A percentile compares a stretch with the other conserved stretches of the same genome.
Evolutionary conservation across 331 rosid genomes (phyloP).

Genomic region (Arachis monticola): DNA sequence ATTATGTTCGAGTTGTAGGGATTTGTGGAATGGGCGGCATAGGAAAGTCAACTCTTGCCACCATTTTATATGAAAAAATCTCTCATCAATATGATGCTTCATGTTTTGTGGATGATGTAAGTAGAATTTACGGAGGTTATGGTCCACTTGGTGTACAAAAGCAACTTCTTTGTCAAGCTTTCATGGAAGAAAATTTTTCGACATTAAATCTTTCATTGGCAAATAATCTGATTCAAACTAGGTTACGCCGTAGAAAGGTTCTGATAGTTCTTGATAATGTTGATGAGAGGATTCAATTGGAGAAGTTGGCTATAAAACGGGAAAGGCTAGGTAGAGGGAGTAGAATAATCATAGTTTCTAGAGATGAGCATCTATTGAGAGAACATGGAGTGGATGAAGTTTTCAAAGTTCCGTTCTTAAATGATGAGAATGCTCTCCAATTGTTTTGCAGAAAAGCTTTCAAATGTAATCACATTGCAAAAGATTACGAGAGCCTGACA

Average conservation of each 20-base stretch:
- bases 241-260: background rate
- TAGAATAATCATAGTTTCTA: constrained; percentile 4
- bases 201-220: background rate
- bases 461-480: background rate
- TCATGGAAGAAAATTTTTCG: background rate
- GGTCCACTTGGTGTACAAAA: no score
- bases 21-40: no score
- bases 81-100: no score
- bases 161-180: background rate
- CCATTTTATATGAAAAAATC: no score
- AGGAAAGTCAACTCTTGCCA: no score
- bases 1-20: no score
- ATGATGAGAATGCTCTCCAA: background rate
- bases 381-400: no score
- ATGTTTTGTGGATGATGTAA: no score
- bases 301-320: background rate
- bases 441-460: constrained; percentile 10
- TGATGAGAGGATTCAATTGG: background rate
- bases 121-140: no score
- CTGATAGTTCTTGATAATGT: background rate
- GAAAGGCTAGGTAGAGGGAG: background rate
- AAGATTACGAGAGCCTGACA: background rate
- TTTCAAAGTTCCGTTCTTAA: background rate
- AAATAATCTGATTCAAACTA: background rate
- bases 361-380: background rate